These are phyloP conservation scores for Gonium pectorale DNA, from an alignment of 139 green algal genomes.

Conservation along the genomic window DNA sequence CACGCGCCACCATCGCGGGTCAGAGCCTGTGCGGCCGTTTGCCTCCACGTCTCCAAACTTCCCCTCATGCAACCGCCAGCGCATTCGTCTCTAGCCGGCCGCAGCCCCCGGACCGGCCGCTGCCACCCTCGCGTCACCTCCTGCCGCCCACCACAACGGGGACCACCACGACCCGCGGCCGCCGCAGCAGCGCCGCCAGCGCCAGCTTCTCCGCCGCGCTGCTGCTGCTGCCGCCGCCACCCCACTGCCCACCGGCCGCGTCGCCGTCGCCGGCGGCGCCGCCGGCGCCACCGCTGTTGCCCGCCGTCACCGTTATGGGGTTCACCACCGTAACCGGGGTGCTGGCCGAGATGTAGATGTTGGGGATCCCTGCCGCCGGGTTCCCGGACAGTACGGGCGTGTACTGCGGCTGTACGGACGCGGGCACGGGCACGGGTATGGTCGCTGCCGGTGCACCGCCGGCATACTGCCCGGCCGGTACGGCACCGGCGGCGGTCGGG, in stretches of 20 bases:
- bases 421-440: not conserved
- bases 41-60: too few species aligned
- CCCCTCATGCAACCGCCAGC: too few species aligned
- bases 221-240: not conserved
- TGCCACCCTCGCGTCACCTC: too few species aligned
- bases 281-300: not conserved
- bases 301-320: conserved; percentile 1
- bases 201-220: not conserved
- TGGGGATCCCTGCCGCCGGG: not conserved
- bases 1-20: too few species aligned
- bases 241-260: not conserved
- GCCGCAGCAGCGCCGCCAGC: not conserved
- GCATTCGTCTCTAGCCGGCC: too few species aligned
- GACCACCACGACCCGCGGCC: conserved; percentile 20
- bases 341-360: conserved; percentile 36
- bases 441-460: not conserved
- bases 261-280: not conserved
- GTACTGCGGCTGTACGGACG: not conserved
- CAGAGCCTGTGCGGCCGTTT: too few species aligned
- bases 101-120: too few species aligned
- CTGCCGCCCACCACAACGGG: conserved; percentile 14
- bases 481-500: too few species aligned
- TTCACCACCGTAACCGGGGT: conserved; percentile 33
- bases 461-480: too few species aligned
- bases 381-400: not conserved